Percentiles rank a stretch among this genome's conserved stretches.
phyloP scores from a whole-genome alignment of 23 red algal species.

The Gracilaria gracilis region DNA sequence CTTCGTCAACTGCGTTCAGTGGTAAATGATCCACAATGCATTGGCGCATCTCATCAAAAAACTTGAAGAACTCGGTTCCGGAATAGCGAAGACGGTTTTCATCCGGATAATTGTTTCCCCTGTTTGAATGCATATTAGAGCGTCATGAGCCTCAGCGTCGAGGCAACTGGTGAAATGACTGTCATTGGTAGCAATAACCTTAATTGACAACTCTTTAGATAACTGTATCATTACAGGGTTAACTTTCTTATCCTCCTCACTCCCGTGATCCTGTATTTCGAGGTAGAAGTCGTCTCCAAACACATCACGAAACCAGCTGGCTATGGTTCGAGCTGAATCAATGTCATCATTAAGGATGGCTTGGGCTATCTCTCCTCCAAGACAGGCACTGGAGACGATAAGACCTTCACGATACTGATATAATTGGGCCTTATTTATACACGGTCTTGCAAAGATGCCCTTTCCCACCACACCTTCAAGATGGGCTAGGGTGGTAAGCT shows the following conservation, averaged over 20 bases:
- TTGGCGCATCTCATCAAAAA: slow-evolving; percentile 84
- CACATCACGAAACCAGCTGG: slow-evolving; percentile 92
- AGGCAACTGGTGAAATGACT: slow-evolving; percentile 89
- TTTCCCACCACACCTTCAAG: slow-evolving; percentile 75
- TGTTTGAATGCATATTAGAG: slow-evolving; percentile 94
- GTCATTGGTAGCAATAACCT: slow-evolving; percentile 94
- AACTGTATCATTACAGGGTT: slow-evolving; percentile 70
- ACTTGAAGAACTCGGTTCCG: slow-evolving; percentile 94
- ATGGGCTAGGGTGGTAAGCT: slow-evolving; percentile 87
- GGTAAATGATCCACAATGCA: slow-evolving; percentile 81
- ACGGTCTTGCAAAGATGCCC: slow-evolving; percentile 88
- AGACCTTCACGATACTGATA: slow-evolving; percentile 89
- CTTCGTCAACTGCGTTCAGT: slow-evolving; percentile 45
- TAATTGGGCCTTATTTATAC: slow-evolving; percentile 90
- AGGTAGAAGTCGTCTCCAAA: slow-evolving; percentile 97
- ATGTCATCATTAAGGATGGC: slow-evolving; percentile 67
- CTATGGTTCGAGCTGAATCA: slow-evolving; percentile 70
- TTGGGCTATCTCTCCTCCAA: slow-evolving; percentile 91
- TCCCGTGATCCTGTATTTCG: slow-evolving; percentile 95
- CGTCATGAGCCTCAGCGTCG: slow-evolving; percentile 91
- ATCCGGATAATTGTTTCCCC: slow-evolving; percentile 82
- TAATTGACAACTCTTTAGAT: slow-evolving; percentile 70
- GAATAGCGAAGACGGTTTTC: slow-evolving; percentile 87
- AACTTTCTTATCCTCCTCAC: slow-evolving; percentile 79
- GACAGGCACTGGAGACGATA: slow-evolving; percentile 85